phyloP scores from a whole-genome alignment of 352 stramenopile species.

The Globisporangium cederbergense region DNA sequence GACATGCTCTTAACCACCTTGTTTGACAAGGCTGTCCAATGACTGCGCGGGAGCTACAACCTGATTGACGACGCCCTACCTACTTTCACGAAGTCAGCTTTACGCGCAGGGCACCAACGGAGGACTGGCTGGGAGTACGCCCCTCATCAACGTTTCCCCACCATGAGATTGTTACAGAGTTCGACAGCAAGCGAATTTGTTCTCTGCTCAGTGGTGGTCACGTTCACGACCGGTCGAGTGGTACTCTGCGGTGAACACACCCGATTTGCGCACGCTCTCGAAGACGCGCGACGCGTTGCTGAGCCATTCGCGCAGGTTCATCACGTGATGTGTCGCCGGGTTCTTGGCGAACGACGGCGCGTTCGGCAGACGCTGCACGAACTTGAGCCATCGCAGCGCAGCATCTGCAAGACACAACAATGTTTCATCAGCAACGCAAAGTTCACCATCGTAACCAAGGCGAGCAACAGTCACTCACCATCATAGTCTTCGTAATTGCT shows the following conservation, averaged over 20 bases:
- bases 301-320: constrained; percentile 76
- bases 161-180: not conserved
- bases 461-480: constrained; percentile 27
- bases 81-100: no score
- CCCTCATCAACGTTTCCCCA: not conserved
- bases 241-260: constrained; percentile 49
- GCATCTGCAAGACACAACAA: constrained; percentile 2
- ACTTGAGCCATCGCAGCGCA: constrained; percentile 13
- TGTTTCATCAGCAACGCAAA: not conserved
- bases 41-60: no score
- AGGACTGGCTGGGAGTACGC: no score
- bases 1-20: no score
- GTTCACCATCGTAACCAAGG: constrained; percentile 15
- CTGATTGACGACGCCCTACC: no score
- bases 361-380: constrained; percentile 19
- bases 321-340: constrained; percentile 8
- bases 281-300: constrained; percentile 67
- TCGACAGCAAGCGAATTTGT: not conserved
- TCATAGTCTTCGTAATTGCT: constrained; percentile 31
- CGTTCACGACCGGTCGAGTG: constrained; percentile 31
- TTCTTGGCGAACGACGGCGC: constrained; percentile 22
- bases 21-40: no score
- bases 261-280: constrained; percentile 65
- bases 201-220: constrained; percentile 33
- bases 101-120: no score